Evolutionary conservation across 306 rosid genomes (phyloP), one percentile per base, ranked within the genome.

Genomic region (Dryas drummondii): DNA sequence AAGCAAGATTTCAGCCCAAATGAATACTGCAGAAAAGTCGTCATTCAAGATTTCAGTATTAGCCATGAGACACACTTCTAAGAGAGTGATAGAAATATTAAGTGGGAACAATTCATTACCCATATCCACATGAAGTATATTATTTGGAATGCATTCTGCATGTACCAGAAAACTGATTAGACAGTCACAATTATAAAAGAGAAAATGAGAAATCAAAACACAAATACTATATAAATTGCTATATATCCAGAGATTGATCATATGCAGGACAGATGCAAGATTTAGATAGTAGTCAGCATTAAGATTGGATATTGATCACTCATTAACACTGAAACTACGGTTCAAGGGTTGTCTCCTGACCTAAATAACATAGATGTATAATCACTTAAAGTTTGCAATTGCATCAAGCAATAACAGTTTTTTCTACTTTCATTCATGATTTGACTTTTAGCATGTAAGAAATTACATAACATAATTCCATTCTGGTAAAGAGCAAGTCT

Each of bases 141-240:
- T 70, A 88, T 82, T 78, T 91, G 98, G 83, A 94, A 94, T 16
- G 94, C 90, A 82, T 81, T 91, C 98, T 94, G 98, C 90, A 85
- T n/a, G 50, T 4, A 78, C 63, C 76, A 79, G 72, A 83, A 67
- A 80, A 37, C 22, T 44, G 11, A 52, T 71, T 58, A 71, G 74
- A 71, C 37, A 78, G 79, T 64, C 51, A 70, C 46, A 70, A 12
- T 19, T n/a, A 42, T 75, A 59, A 14, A 51, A 59, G 32, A 67
- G 49, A 57, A 79, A 49, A 53, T 49, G 62, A 57, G 17, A 59
- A 52, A 16, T 26, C n/a, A 7, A 26, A 17, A 37, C n/a, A 72
- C 19, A 49, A 13, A 13, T 15, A 37, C 44, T 46, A 8, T 14
- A 67, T 14, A 59, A 37, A 71, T 51, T 42, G 9, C 41, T 7